phyloP scores from a whole-genome alignment of 805 yeast species.

The Vanderwaltozyma yarrowii region DNA sequence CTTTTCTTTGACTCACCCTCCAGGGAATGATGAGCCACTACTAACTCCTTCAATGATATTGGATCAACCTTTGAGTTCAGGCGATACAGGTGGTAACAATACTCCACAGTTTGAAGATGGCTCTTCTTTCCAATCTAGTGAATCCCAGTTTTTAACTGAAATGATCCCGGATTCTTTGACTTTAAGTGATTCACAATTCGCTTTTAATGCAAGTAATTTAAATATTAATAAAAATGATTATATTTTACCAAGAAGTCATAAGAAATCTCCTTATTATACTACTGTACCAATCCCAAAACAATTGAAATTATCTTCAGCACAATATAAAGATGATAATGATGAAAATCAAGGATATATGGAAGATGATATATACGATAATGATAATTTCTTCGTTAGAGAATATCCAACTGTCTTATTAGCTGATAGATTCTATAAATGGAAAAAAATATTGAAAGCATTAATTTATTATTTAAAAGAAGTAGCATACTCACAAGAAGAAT shows the following conservation, averaged over 20 bases:
- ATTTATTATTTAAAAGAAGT: conserved; percentile 63
- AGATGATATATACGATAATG: conserved; percentile 11
- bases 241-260: conserved; percentile 2
- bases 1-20: background rate
- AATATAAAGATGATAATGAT: background rate
- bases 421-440: conserved; percentile 71
- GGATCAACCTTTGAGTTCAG: conserved; percentile 1
- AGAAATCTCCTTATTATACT: conserved; percentile 25
- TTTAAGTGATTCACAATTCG: background rate
- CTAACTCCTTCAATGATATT: conserved; percentile 2
- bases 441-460: conserved; percentile 61
- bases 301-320: conserved; percentile 8
- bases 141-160: background rate
- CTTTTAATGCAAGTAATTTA: background rate
- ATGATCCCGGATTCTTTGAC: background rate
- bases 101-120: background rate
- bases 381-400: conserved; percentile 23
- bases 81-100: background rate
- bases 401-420: conserved; percentile 77
- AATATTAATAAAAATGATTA: background rate
- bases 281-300: conserved; percentile 28
- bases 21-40: background rate
- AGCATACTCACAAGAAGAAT: conserved; percentile 72
- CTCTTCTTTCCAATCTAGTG: background rate
- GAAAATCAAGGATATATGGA: conserved; percentile 2